phyloP scores from a whole-genome alignment of 2,329 filamentous ascomycete genomes.

The Chalaropsis ovoidea region DNA sequence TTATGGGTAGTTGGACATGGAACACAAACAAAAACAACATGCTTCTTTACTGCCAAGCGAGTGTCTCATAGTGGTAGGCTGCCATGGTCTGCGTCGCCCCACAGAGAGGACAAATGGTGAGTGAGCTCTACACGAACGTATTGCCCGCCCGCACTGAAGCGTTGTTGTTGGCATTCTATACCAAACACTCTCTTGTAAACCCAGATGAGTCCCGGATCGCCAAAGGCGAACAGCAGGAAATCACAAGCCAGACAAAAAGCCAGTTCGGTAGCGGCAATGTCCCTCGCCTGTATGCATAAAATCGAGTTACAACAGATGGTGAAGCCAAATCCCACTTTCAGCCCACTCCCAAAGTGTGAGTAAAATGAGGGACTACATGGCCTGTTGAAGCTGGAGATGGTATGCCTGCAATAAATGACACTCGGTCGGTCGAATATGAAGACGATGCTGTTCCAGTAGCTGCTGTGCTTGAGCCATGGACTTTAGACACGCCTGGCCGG shows the following conservation, averaged over 20 bases:
- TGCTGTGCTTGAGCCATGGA: not conserved
- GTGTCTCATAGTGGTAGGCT: not conserved
- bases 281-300: conserved; percentile 14
- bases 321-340: not conserved
- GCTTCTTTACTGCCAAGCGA: conserved; percentile 7
- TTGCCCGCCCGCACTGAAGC: not conserved
- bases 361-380: not conserved
- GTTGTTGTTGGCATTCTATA: not conserved
- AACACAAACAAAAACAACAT: not conserved
- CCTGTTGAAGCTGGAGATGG: not conserved
- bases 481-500: not conserved
- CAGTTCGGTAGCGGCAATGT: conserved; percentile 10
- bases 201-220: not conserved
- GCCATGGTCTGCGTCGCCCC: not conserved
- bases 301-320: conserved; percentile 14
- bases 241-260: conserved; percentile 7
- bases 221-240: conserved; percentile 12
- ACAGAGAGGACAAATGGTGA: not conserved
- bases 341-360: not conserved
- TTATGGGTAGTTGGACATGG: not conserved
- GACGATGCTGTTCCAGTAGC: not conserved
- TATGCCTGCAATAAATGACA: no score
- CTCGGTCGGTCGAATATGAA: not conserved
- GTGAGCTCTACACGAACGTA: not conserved
- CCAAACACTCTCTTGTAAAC: conserved; percentile 1